Evolutionary conservation across 2,329 filamentous ascomycete genomes (phyloP).

Genomic region (Capronia coronata): DNA sequence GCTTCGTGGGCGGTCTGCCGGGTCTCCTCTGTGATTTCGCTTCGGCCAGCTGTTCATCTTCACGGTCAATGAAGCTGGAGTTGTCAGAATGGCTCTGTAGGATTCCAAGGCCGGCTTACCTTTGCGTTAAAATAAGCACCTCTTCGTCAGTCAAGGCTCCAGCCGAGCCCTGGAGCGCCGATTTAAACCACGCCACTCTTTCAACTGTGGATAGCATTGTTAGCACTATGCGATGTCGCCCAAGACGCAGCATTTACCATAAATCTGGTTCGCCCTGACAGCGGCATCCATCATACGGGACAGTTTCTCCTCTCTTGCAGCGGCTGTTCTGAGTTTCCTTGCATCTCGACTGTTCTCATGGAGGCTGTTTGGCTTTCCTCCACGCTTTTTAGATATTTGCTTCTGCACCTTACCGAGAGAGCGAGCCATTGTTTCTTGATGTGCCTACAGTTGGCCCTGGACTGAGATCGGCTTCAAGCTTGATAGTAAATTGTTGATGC

Average conservation of each 20-base stretch:
- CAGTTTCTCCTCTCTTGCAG: conserved; percentile 74
- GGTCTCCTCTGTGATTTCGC: conserved; percentile 64
- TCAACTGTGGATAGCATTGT: conserved; percentile 47
- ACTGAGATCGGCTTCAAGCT: neutral
- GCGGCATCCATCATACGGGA: conserved; percentile 63
- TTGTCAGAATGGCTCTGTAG: conserved; percentile 11
- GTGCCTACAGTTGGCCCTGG: too few species aligned
- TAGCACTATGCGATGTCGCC: neutral
- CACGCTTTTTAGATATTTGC: conserved; percentile 81
- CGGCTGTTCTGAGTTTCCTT: conserved; percentile 69
- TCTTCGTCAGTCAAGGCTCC: conserved; percentile 35
- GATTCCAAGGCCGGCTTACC: conserved; percentile 39
- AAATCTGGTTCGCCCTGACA: conserved; percentile 66
- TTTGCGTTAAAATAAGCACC: conserved; percentile 49
- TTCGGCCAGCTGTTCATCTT: conserved; percentile 35
- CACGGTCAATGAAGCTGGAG: conserved; percentile 35
- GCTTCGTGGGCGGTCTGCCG: conserved; percentile 69
- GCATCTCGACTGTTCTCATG: conserved; percentile 88
- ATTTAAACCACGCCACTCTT: conserved; percentile 65
- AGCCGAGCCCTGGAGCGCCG: conserved; percentile 43
- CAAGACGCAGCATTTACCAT: conserved; percentile 48
- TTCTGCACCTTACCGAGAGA: conserved; percentile 78
- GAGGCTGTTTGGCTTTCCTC: conserved; percentile 63
- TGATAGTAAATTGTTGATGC: too few species aligned
- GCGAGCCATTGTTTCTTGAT: conserved; percentile 59